These are phyloP conservation scores for Phytopythium oedochilum DNA, from an alignment of 352 stramenopile genomes.

Conservation along the genomic window DNA sequence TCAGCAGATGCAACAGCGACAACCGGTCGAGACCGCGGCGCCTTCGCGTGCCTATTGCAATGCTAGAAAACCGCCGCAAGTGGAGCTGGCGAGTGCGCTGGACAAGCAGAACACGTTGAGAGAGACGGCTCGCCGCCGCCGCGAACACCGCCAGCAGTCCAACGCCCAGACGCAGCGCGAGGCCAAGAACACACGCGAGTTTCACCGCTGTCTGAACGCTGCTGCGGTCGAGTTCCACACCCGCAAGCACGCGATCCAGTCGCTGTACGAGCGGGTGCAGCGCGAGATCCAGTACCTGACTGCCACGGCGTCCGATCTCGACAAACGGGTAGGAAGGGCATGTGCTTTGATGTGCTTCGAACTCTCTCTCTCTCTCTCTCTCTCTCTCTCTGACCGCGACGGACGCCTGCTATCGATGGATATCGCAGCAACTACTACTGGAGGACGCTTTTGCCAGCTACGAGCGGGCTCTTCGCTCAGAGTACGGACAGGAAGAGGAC, in stretches of 20 bases:
- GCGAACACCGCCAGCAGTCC: constrained; percentile 13
- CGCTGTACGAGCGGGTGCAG: constrained; percentile 42
- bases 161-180: constrained; percentile 8
- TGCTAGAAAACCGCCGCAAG: neutral
- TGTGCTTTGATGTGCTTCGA: no score
- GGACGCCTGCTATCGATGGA: constrained; percentile 3
- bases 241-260: constrained; percentile 51
- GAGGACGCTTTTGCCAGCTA: constrained; percentile 60
- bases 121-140: constrained; percentile 10
- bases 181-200: constrained; percentile 16
- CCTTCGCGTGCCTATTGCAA: neutral
- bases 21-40: neutral
- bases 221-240: constrained; percentile 43
- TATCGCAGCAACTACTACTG: constrained; percentile 42
- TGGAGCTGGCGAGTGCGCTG: neutral
- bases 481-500: constrained; percentile 20
- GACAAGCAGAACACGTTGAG: constrained; percentile 16
- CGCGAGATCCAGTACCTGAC: constrained; percentile 56
- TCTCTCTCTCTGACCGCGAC: neutral
- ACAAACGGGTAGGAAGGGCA: constrained; percentile 42
- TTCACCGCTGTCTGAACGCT: constrained; percentile 25
- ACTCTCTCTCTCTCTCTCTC: neutral
- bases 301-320: constrained; percentile 36
- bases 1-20: neutral
- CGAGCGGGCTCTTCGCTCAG: constrained; percentile 28